These are phyloP conservation scores for Mucuna pruriens DNA, from an alignment of 306 rosid genomes.

Conservation along the genomic window DNA sequence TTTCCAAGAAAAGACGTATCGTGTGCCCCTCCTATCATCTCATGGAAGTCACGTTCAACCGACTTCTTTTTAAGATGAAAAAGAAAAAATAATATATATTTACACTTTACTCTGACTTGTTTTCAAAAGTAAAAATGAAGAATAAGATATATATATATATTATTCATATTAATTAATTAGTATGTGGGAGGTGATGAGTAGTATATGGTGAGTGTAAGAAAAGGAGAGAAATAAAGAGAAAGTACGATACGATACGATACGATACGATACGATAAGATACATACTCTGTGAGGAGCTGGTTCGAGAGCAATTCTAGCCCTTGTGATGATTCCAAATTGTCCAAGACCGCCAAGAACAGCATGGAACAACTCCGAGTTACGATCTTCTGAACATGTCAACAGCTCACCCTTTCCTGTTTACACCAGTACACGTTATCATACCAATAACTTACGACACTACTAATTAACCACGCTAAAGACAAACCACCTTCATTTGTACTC, in stretches of 20 bases:
- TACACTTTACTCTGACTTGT: not conserved
- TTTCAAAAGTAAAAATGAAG: not conserved
- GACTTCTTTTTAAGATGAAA: not conserved
- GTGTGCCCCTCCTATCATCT: conserved; percentile 47
- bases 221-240: not conserved
- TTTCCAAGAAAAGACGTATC: conserved; percentile 41
- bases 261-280: not conserved
- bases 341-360: conserved; percentile 96
- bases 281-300: conserved; percentile 86
- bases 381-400: conserved; percentile 79
- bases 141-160: no score
- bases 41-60: conserved; percentile 21
- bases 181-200: no score
- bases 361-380: conserved; percentile 81
- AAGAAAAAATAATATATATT: not conserved
- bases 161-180: no score
- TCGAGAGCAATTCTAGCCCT: conserved; percentile 92
- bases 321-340: conserved; percentile 95
- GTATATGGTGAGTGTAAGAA: not conserved
- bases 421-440: not conserved
- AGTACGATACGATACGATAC: no score
- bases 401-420: conserved; percentile 83
- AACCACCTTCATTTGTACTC: not conserved
- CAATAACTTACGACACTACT: not conserved
- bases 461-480: conserved; percentile 8